Percentiles rank a stretch among this genome's conserved stretches.
Conservation (phyloP, 768 basidiomycete genomes). For the Royoungia palumana region DNA sequence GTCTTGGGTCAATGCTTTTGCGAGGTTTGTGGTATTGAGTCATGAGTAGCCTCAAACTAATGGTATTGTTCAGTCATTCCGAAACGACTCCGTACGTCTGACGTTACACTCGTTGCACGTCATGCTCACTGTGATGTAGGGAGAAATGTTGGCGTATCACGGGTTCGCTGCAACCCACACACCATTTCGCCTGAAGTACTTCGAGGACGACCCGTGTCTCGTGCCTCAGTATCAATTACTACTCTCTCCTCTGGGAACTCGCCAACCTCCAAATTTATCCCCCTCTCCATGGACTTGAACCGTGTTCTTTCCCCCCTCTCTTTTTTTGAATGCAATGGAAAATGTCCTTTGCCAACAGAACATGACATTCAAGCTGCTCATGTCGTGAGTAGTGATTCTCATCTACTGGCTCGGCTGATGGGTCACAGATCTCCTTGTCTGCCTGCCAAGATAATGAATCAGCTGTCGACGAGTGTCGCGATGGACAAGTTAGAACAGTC, state of each 20-base stretch:
- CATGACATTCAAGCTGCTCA: slow-evolving; percentile 11
- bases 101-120: neutral
- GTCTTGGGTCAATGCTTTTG: neutral
- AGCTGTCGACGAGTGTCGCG: slow-evolving; percentile 18
- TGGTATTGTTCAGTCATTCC: neutral
- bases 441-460: slow-evolving; percentile 27
- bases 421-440: slow-evolving; percentile 24
- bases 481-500: slow-evolving; percentile 22
- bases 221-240: slow-evolving; percentile 7
- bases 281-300: slow-evolving; percentile 2
- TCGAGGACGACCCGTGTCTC: slow-evolving; percentile 14
- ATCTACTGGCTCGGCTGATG: slow-evolving; percentile 2
- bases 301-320: slow-evolving; percentile 22
- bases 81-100: slow-evolving; percentile 8
- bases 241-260: slow-evolving; percentile 19
- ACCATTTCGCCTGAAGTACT: neutral
- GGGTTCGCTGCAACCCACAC: neutral
- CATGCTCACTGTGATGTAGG: slow-evolving; percentile 3
- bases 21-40: slow-evolving; percentile 11
- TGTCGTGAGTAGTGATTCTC: slow-evolving; percentile 19
- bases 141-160: neutral
- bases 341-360: slow-evolving; percentile 5
- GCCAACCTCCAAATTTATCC: slow-evolving; percentile 8
- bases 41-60: neutral
- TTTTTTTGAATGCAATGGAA: slow-evolving; percentile 18